Base-by-base conservation (phyloP, 2,329 filamentous ascomycete genomes). In the Cytospora paraplurivora region DNA sequence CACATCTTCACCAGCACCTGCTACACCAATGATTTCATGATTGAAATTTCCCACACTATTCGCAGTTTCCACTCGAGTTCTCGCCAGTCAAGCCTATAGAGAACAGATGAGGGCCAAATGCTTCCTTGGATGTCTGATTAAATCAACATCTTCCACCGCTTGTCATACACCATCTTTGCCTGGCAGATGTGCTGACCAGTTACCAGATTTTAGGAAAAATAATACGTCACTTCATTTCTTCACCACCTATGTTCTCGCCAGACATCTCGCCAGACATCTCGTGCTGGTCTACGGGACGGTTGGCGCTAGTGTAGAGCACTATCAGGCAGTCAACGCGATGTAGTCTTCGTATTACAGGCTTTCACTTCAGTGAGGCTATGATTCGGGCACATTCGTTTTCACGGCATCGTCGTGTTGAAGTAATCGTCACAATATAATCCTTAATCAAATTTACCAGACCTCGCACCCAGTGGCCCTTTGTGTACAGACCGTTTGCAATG, bases 51-150 rank as follows among this genome's bases (percentile, higher is more conserved):
- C 87, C 85, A 77, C 82, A 80, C 85, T 82, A 91, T 92, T 93
- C 89, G 89, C 89, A 92, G 89, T 92, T 92, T 92, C 87, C 89
- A 91, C 89, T 90, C 82, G 87, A 90, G 87, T 83, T 84, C 82
- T 82, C 78, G 73, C 71, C 44, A 47, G 44, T 76, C 76, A 86
- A 88, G 87, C 86, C 86, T 86, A 82, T 80, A 78, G 70, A 83
- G 82, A 84, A 83, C 80, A 88, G 73, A 88, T 90, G 88, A 90
- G 83, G 82, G 76, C 75, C 76, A 61, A 44, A 79, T 75, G 73
- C 87, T 89, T 90, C 87, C 86, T 90, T 90, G 87, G 88, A 90
- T 90, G 88, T 89, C 87, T 88, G 85, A 89, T 79, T 50, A 65
- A 61, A 64, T 61, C 49, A 37, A 65, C 57, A 63, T 53, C 19